These are phyloP conservation scores for Hyphochytrium catenoides DNA, from an alignment of 352 stramenopile species.

Conservation along the genomic window DNA sequence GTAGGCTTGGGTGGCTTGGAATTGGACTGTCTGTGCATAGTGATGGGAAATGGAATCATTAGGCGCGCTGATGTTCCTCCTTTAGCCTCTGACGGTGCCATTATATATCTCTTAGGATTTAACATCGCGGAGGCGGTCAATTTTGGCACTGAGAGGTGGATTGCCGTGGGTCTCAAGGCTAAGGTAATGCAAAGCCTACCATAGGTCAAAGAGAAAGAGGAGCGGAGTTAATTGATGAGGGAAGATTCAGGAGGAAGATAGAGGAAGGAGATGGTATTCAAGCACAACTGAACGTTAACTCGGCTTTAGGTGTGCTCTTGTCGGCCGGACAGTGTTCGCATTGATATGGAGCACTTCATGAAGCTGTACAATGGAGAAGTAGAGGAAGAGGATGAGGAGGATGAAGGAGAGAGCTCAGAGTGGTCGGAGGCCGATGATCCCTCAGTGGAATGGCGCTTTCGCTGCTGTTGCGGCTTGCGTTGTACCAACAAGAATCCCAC, in stretches of 20 bases:
- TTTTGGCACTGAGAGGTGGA: constrained; percentile 60
- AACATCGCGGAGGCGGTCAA: constrained; percentile 74
- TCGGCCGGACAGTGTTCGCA: constrained; percentile 41
- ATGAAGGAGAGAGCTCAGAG: constrained; percentile 34
- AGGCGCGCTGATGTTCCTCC: neutral
- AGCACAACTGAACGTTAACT: neutral
- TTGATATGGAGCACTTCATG: constrained; percentile 58
- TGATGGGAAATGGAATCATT: no score
- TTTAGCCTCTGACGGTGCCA: neutral
- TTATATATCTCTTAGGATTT: constrained; percentile 22
- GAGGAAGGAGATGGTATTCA: neutral
- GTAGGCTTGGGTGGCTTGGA: no score
- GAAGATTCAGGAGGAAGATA: no score
- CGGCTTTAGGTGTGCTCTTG: constrained; percentile 41
- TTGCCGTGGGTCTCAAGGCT: constrained; percentile 38
- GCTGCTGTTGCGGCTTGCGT: neutral
- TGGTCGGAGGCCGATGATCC: constrained; percentile 30
- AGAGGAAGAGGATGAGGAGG: constrained; percentile 30
- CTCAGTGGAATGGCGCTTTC: constrained; percentile 23
- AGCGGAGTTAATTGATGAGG: no score
- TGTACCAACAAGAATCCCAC: neutral
- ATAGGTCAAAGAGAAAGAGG: no score
- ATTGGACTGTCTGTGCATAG: no score
- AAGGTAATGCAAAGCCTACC: constrained; percentile 16
- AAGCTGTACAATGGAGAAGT: constrained; percentile 17